These are phyloP conservation scores for Leccinellum albellum DNA, from an alignment of 768 basidiomycete species.

Conservation along the genomic window DNA sequence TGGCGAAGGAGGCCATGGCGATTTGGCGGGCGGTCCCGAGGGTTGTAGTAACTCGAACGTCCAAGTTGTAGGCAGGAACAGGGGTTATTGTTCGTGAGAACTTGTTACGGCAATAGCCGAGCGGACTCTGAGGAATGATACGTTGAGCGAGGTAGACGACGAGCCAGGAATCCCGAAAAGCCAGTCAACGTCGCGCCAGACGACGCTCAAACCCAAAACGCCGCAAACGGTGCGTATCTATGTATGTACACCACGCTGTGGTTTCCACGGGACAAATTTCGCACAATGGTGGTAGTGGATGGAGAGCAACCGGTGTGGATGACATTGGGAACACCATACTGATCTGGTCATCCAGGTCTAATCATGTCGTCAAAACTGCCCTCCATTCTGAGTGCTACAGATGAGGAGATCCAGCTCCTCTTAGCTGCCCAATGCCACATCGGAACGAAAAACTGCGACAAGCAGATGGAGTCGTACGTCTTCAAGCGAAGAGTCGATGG, in stretches of 20 bases:
- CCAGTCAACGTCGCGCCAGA: constrained; percentile 38
- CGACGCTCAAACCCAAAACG: constrained; percentile 39
- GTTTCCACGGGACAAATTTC: constrained; percentile 3
- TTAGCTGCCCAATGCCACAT: constrained; percentile 95
- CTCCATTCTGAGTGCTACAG: constrained; percentile 86
- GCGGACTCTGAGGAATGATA: constrained; percentile 11
- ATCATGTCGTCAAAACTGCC: constrained; percentile 87
- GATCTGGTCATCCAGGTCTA: constrained; percentile 29
- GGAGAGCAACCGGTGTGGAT: constrained; percentile 35
- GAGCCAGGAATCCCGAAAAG: constrained; percentile 27
- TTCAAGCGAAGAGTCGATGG: constrained; percentile 96
- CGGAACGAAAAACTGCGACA: constrained; percentile 99
- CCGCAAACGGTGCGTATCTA: constrained; percentile 37
- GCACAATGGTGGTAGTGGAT: constrained; percentile 27
- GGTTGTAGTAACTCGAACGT: too few relatives aligned
- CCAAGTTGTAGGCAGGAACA: too few relatives aligned
- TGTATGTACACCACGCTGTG: not conserved
- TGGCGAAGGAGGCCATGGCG: constrained; percentile 59
- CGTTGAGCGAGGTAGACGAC: constrained; percentile 12
- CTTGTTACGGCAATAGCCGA: constrained; percentile 17
- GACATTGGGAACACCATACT: constrained; percentile 17
- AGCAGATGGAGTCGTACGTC: constrained; percentile 98
- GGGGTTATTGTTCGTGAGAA: too few relatives aligned
- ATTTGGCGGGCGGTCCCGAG: constrained; percentile 56
- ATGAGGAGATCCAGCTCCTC: constrained; percentile 96